Base-by-base conservation (phyloP, 345 rosid genomes). In the Rubroshorea leprosula region DNA sequence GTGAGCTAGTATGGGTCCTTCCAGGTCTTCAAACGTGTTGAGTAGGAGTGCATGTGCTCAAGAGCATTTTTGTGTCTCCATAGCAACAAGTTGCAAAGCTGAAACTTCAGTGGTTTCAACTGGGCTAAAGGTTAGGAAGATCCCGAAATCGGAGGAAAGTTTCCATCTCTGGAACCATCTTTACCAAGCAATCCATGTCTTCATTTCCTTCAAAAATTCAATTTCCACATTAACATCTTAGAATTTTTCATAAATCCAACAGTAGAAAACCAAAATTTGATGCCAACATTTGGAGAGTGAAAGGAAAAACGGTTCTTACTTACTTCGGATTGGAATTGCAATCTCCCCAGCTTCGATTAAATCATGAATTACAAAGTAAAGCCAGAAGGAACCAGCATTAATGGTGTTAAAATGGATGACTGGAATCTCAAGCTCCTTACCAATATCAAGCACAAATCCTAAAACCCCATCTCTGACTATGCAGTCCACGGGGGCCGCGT, bases 1-100 rank as follows among this genome's bases (percentile, higher is more conserved):
- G n/a, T n/a, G n/a, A n/a, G n/a, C n/a, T n/a, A n/a, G n/a, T n/a
- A n/a, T n/a, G n/a, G n/a, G 74, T 21, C 38, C 68, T 46, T 86
- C 95, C 0, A 86, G 79, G 54, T 81, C 86, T 55, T 81, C 82
- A n/a, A 83, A 72, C 0, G 86, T 82, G 85, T 86, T 80, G 47
- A 90, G 68, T 43, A 90, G 78, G 5, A 90, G 58, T 14, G 69
- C 91, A 18, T 58, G 59, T 9, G 78, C 80, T 47, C 24, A 26
- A 1, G 70, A 24, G 68, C 68, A 60, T 46, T 13, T 51, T 56
- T 47, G 55, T 3, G 86, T 72, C 68, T 65, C 63, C 6, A 51
- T 64, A 4, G 38, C 56, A 0, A 72, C 2, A 9, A 57, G n/a
- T 31, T 68, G 74, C 6, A 67, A 52, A 10, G 0, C 0, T 0